These are phyloP conservation scores for Alternaria arborescens DNA, from an alignment of 2,329 filamentous ascomycete genomes.

Conservation along the genomic window DNA sequence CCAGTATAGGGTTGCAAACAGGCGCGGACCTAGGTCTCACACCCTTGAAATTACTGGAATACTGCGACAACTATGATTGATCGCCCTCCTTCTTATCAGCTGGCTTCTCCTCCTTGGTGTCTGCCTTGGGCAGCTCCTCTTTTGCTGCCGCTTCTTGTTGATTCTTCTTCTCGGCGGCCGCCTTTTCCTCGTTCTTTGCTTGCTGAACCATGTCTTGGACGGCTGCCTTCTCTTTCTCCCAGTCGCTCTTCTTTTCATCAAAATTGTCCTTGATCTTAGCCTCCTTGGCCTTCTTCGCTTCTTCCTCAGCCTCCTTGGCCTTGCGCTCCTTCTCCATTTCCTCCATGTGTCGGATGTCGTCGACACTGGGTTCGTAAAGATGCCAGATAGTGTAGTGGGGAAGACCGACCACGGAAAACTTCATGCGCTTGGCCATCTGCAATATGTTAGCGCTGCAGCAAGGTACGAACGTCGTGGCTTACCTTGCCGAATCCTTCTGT, in stretches of 20 bases:
- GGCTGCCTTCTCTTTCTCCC: constrained; percentile 87
- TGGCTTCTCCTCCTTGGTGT: constrained; percentile 33
- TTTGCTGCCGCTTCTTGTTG: constrained; percentile 61
- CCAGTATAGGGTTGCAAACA: background rate
- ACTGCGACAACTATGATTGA: constrained; percentile 9
- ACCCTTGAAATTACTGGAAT: constrained; percentile 1
- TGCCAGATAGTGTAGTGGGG: constrained; percentile 99
- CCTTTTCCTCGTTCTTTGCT: constrained; percentile 56
- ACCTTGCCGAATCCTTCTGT: constrained; percentile 99
- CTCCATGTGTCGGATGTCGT: constrained; percentile 98
- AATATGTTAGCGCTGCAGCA: constrained; percentile 34
- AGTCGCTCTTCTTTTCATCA: constrained; percentile 77
- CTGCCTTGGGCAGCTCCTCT: constrained; percentile 33
- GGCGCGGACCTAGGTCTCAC: background rate
- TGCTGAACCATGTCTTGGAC: constrained; percentile 74
- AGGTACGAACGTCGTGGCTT: constrained; percentile 32
- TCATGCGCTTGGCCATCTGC: constrained; percentile 97
- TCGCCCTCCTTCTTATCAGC: constrained; percentile 22
- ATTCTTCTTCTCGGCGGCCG: constrained; percentile 55
- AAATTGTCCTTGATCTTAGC: constrained; percentile 85
- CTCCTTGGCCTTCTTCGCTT: constrained; percentile 73
- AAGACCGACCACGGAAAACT: constrained; percentile 91
- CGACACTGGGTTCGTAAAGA: constrained; percentile 97
- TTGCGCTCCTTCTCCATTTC: constrained; percentile 93
- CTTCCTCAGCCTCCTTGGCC: constrained; percentile 80